Base-by-base conservation (phyloP, 257 asterid species). In the Eucommia ulmoides region DNA sequence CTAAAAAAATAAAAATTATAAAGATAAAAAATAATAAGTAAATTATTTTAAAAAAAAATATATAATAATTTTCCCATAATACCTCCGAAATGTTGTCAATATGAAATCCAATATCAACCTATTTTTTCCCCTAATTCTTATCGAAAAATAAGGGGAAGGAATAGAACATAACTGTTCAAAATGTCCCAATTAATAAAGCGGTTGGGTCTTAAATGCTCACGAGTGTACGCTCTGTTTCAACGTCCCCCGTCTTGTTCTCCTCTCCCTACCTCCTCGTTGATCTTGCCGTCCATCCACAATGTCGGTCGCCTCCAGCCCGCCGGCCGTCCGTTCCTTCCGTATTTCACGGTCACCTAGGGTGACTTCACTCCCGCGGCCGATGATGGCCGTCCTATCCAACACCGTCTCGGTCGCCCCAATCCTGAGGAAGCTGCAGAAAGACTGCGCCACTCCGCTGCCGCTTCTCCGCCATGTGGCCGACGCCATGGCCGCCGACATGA, bases 391-490 rank as follows among this genome's bases (percentile, higher is more conserved):
- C 45, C 66, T 74, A 54, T 72, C 82, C 54, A 53, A 9, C 45
- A 53, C 55, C 3, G 44, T 64, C 22, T 35, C 72, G 19, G 73
- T 56, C 19, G 64, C 76, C 21, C 65, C 81, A 25, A 69, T 75
- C 49, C 67, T 84, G 58, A 74, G 76, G 19, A 76, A 81, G 71
- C 42, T 84, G 72, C 68, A 76, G 69, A 65, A 55, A 55, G 93
- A 81, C 42, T 84, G 88, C 59, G 78, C 85, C 50, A 76, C 93
- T 52, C 94, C 93, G 19, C 56, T 80, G 59, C 88, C 83, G 2
- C 67, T 84, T 23, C 64, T 84, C 69, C 88, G 80, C 65, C 79
- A 74, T 63, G 88, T 84, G 67, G 83, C 80, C 0, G 85, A 78
- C 23, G 71, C 93, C 11, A 84, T 84, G 88, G 80, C 80, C 7